Percentiles rank a stretch among this genome's conserved stretches.
Conservation (phyloP, 352 stramenopile genomes). For the Phytophthora nicotianae region DNA sequence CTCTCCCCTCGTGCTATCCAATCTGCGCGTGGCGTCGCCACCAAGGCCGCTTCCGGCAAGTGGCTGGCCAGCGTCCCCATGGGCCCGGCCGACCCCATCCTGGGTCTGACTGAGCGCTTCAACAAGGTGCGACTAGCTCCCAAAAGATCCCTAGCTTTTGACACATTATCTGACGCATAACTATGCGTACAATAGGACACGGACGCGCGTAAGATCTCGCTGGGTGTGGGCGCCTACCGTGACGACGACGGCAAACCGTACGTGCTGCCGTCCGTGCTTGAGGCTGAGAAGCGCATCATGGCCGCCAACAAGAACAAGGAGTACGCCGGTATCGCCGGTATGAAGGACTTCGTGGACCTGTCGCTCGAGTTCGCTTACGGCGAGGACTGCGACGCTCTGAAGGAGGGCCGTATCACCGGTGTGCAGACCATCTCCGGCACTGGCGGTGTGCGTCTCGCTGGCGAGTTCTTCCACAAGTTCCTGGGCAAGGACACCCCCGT, state of each 20-base stretch:
- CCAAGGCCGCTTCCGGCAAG: slow-evolving; percentile 44
- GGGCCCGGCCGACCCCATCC: slow-evolving; percentile 96
- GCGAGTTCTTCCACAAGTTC: slow-evolving; percentile 95
- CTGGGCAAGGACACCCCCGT: slow-evolving; percentile 89
- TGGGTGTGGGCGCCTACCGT: slow-evolving; percentile 99
- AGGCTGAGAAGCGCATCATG: slow-evolving; percentile 96
- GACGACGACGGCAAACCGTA: slow-evolving; percentile 95
- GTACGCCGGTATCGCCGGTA: slow-evolving; percentile 97
- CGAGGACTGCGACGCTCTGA: slow-evolving; percentile 91
- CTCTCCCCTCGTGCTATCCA: slow-evolving; percentile 40
- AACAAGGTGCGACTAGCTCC: slow-evolving; percentile 72
- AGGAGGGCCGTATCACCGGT: slow-evolving; percentile 92
- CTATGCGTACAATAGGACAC: slow-evolving; percentile 61
- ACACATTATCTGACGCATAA: slow-evolving; percentile 3
- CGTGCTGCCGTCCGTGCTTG: slow-evolving; percentile 96
- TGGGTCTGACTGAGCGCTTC: slow-evolving; percentile 93
- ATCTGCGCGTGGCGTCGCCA: slow-evolving; percentile 48
- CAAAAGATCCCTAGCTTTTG: slow-evolving; percentile 6
- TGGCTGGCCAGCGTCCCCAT: slow-evolving; percentile 91
- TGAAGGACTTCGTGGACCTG: slow-evolving; percentile 96
- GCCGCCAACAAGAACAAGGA: slow-evolving; percentile 96
- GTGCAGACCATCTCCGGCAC: slow-evolving; percentile 99
- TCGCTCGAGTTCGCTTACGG: slow-evolving; percentile 97
- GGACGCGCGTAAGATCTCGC: slow-evolving; percentile 94
- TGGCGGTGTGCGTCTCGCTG: slow-evolving; percentile 95